phyloP scores from a whole-genome alignment of 1,139 yeast genomes.

The Insectozyma bohioensis region DNA sequence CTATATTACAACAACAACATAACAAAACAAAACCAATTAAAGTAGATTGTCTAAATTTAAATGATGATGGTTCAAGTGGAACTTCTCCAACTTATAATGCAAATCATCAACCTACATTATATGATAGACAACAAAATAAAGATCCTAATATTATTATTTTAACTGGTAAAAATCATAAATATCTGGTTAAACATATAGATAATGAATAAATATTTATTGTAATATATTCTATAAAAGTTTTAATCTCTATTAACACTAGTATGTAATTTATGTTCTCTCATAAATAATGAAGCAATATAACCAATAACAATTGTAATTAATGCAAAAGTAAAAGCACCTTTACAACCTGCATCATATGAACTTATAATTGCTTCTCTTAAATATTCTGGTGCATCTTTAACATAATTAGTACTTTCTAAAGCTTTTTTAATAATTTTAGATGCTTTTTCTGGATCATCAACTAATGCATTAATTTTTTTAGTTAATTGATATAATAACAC shows the following conservation, averaged over 20 bases:
- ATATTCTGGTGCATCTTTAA: slow-evolving; percentile 47
- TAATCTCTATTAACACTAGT: slow-evolving; percentile 37
- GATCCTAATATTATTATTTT: slow-evolving; percentile 23
- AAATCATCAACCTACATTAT: slow-evolving; percentile 23
- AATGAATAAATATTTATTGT: slow-evolving; percentile 3
- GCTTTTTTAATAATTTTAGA: slow-evolving; percentile 50
- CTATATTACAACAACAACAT: too few species aligned
- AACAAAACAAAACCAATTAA: slow-evolving; percentile 6
- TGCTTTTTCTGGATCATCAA: slow-evolving; percentile 33
- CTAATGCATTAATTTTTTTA: slow-evolving; percentile 21
- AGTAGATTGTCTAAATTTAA: slow-evolving; percentile 18
- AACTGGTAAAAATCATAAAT: slow-evolving; percentile 44
- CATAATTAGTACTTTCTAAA: slow-evolving; percentile 56
- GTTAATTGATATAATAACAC: slow-evolving; percentile 21
- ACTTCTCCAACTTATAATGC: slow-evolving; percentile 17
- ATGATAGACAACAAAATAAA: slow-evolving; percentile 15
- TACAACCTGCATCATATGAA: slow-evolving; percentile 52
- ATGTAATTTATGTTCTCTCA: slow-evolving; percentile 47
- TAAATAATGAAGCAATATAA: slow-evolving; percentile 32
- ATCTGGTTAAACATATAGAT: slow-evolving; percentile 26
- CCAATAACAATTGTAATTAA: slow-evolving; percentile 39
- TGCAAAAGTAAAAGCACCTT: slow-evolving; percentile 53
- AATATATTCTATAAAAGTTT: slow-evolving; percentile 4
- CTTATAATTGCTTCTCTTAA: slow-evolving; percentile 44
- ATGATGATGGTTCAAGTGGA: slow-evolving; percentile 12